These are phyloP conservation scores for Westerdykella aurantiaca DNA, from an alignment of 2,329 filamentous ascomycete genomes.

Conservation along the genomic window DNA sequence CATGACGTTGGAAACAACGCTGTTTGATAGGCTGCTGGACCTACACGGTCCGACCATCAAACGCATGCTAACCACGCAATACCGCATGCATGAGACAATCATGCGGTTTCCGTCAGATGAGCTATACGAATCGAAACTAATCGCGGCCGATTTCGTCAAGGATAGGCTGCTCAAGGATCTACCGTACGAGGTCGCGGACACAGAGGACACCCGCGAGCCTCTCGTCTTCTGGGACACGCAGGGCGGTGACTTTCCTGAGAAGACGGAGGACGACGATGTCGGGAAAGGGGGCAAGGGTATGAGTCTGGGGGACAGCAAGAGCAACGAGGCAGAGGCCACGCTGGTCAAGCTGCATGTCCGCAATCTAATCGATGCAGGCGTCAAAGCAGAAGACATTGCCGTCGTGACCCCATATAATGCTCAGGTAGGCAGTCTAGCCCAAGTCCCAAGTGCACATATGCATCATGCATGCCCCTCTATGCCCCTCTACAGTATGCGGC, in stretches of 20 bases:
- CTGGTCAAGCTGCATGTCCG: slow-evolving; percentile 74
- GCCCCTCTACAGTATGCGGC: not conserved
- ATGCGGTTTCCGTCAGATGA: slow-evolving; percentile 91
- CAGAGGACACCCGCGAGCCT: slow-evolving; percentile 81
- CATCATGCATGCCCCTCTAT: slow-evolving; percentile 1
- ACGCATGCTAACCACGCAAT: slow-evolving; percentile 92
- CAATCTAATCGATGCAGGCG: slow-evolving; percentile 69
- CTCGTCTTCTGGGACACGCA: slow-evolving; percentile 95
- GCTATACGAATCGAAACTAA: slow-evolving; percentile 74
- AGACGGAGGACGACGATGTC: slow-evolving; percentile 65
- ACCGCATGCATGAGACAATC: slow-evolving; percentile 94
- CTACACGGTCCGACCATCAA: slow-evolving; percentile 82
- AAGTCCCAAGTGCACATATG: not conserved
- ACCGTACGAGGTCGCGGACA: slow-evolving; percentile 69
- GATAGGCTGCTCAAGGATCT: slow-evolving; percentile 69
- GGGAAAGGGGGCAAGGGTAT: slow-evolving; percentile 44
- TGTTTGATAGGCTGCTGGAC: slow-evolving; percentile 82
- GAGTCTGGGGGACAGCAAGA: slow-evolving; percentile 69
- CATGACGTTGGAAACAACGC: slow-evolving; percentile 73
- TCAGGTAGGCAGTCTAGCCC: slow-evolving; percentile 52
- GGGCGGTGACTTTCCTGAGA: slow-evolving; percentile 85
- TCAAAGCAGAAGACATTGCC: slow-evolving; percentile 78
- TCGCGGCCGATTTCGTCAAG: slow-evolving; percentile 76
- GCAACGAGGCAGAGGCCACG: slow-evolving; percentile 83
- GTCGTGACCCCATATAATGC: slow-evolving; percentile 96